Conservation (phyloP, 2,329 filamentous ascomycete species). For the Aspergillus brasiliensis region DNA sequence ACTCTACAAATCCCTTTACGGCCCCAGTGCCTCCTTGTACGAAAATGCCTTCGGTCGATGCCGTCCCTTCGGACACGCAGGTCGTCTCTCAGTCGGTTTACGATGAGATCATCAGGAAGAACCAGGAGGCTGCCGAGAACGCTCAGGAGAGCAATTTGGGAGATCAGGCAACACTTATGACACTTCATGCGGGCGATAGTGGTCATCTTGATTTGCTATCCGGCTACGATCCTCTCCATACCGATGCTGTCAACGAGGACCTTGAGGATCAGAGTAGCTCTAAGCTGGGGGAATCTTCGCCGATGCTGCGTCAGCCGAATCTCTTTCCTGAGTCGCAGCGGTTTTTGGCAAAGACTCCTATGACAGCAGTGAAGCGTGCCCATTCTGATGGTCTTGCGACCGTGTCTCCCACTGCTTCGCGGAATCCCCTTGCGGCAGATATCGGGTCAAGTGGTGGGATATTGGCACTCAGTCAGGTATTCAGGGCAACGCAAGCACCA, state of each 20-base stretch:
- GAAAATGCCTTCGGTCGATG: slow-evolving; percentile 40
- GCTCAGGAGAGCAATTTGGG: slow-evolving; percentile 26
- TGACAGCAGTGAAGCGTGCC: slow-evolving; percentile 39
- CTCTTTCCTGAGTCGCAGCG: slow-evolving; percentile 52
- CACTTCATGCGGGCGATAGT: slow-evolving; percentile 44
- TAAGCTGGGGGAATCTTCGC: slow-evolving; percentile 40
- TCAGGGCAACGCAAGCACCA: slow-evolving; percentile 51
- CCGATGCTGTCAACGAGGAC: slow-evolving; percentile 50
- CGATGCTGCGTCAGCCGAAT: slow-evolving; percentile 39
- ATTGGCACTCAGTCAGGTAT: slow-evolving; percentile 52
- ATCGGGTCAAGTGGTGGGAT: slow-evolving; percentile 40
- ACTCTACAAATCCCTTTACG: slow-evolving; percentile 13
- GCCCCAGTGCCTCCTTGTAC: slow-evolving; percentile 21
- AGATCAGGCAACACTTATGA: slow-evolving; percentile 40
- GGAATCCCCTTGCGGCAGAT: slow-evolving; percentile 46
- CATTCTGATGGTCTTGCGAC: slow-evolving; percentile 30
- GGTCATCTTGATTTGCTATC: slow-evolving; percentile 48
- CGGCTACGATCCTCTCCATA: slow-evolving; percentile 36
- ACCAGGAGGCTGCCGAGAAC: slow-evolving; percentile 32
- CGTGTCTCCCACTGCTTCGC: slow-evolving; percentile 43
- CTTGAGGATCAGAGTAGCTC: slow-evolving; percentile 39
- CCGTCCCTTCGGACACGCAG: slow-evolving; percentile 45
- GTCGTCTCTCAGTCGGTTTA: slow-evolving; percentile 49
- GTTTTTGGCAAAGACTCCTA: slow-evolving; percentile 46
- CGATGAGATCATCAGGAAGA: slow-evolving; percentile 43